Evolutionary conservation across 1,139 yeast genomes (phyloP).

Genomic region (Suhomyces wounanorum): DNA sequence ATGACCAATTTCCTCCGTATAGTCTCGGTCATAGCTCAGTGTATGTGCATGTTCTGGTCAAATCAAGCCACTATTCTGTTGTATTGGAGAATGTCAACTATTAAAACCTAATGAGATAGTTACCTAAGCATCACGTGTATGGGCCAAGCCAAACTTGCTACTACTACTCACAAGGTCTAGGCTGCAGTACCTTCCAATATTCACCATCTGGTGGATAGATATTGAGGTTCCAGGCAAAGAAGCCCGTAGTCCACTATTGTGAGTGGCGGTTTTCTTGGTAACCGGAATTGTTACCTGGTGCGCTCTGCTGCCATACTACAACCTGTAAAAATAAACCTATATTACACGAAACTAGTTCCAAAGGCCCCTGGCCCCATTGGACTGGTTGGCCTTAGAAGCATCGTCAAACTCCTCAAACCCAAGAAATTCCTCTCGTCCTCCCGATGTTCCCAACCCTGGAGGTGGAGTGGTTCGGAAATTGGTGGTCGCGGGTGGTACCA

Average conservation of each 20-base stretch:
- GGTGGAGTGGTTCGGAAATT: slow-evolving; percentile 8
- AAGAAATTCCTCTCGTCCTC: slow-evolving; percentile 7
- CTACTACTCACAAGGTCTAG: no score
- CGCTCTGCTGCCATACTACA: neutral
- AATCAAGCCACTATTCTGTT: neutral
- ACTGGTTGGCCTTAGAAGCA: neutral
- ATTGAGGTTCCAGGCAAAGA: neutral
- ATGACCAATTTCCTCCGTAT: slow-evolving; percentile 80
- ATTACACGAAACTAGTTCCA: slow-evolving; percentile 7
- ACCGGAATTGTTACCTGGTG: neutral
- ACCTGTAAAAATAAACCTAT: neutral
- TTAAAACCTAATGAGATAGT: neutral
- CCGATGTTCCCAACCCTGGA: slow-evolving; percentile 7
- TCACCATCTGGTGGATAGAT: no score
- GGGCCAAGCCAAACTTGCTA: no score
- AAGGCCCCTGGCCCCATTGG: slow-evolving; percentile 5
- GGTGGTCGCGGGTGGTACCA: neutral
- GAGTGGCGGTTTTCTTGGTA: neutral
- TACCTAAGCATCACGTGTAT: neutral
- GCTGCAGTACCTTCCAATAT: no score
- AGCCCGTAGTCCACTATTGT: neutral
- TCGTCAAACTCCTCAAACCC: slow-evolving; percentile 4
- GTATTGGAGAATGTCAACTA: neutral
- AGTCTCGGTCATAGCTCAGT: slow-evolving; percentile 14
- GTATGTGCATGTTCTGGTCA: slow-evolving; percentile 1